Conservation (phyloP, 164 flowering plant genomes). For the Cinnamomum micranthum region DNA sequence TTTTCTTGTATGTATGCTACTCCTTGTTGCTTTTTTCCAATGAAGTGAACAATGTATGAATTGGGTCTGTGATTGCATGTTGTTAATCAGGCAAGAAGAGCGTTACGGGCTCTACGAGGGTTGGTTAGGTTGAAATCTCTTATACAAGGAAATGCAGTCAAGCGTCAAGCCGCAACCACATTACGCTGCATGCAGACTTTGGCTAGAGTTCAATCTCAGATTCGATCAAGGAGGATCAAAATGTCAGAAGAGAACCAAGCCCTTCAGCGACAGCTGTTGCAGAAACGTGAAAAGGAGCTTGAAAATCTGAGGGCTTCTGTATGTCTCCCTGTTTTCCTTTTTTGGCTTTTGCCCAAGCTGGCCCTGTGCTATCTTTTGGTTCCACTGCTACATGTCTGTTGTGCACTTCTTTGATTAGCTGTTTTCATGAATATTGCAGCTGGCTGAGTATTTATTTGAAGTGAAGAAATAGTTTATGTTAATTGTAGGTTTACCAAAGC, state of each 20-base stretch:
- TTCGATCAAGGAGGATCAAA: conserved; percentile 65
- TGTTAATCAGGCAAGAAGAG: conserved; percentile 67
- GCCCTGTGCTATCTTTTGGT: background rate
- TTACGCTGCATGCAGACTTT: conserved; percentile 78
- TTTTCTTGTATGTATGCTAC: background rate
- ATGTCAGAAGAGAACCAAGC: conserved; percentile 85
- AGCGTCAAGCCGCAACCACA: conserved; percentile 70
- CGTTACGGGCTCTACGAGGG: conserved; percentile 69
- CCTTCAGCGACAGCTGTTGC: conserved; percentile 71
- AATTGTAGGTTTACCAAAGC: background rate
- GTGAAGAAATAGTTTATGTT: background rate
- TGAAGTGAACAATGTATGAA: background rate
- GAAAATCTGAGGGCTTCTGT: conserved; percentile 43
- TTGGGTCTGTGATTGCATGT: background rate
- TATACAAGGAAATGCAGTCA: conserved; percentile 60
- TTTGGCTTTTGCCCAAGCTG: background rate
- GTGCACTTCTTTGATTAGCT: background rate
- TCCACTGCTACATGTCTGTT: background rate
- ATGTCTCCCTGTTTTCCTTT: conserved; percentile 4
- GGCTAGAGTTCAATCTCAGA: conserved; percentile 74
- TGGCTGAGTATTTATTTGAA: background rate
- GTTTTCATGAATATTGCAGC: background rate
- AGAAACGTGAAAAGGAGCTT: conserved; percentile 73
- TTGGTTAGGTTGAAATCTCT: conserved; percentile 66
- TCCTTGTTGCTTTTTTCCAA: background rate